Base-by-base conservation (phyloP, 768 basidiomycete species). In the Kwoniella newhampshirensis region DNA sequence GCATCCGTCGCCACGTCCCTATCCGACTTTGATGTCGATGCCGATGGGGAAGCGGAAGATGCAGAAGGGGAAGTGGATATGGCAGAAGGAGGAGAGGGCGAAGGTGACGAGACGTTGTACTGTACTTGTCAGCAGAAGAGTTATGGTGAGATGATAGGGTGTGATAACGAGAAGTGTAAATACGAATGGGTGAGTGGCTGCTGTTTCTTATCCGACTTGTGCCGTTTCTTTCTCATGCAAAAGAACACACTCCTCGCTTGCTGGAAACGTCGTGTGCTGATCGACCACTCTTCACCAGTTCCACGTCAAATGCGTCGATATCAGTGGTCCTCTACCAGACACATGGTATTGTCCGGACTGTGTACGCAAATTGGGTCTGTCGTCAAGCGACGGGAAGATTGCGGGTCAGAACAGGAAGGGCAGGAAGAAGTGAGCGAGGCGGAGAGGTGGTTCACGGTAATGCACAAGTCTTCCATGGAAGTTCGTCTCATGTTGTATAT, bases 111-210 rank as follows among this genome's bases (percentile, higher is more conserved):
- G 50, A 83, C 81, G 66, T 81, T 82, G 13, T 94, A 97, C 71
- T 97, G 92, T 77, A 82, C 86, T 79, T 97, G 92, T 75, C 81
- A 88, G 63, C 80, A 87, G 17, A 81, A 85, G 58, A 91, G 89
- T 69, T 92, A 87, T 66, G 92, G 92, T 35, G 87, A 92, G 78
- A 94, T 96, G 91, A 89, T 96, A 66, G 91, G 86, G 21, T 96
- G 91, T 74, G 91, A 96, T 74, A 88, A 86, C 67, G 78, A 80
- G 17, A 80, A 81, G 42, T 94, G 91, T 78, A 84, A 86, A 66
- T 80, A 81, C 56, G 91, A 93, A 86, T 96, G 91, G 91, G 91
- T 93, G 65, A 73, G 88, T 86, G 6, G 64, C 43, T 53, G 51
- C 15, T 27, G 26, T 43, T 27, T 28, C 27, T 41, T 39, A 28